Evolutionary conservation across 208 protist species (phyloP).

Genomic region (Leishmania lainsoni): DNA sequence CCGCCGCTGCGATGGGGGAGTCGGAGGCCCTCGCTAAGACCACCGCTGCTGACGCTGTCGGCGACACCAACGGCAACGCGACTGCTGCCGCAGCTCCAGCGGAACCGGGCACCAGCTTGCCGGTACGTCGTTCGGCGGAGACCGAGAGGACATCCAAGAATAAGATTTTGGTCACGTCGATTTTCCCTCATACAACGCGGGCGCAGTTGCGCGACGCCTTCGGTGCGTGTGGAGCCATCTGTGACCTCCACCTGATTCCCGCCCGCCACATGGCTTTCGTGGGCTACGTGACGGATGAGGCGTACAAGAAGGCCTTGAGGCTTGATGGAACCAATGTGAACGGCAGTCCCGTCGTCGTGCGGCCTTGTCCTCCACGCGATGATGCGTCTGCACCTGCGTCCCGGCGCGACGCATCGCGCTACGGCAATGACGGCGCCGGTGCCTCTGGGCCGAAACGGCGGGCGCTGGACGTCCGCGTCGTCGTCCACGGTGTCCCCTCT

Average conservation of each 20-base stretch:
- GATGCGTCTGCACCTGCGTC: conserved; percentile 15
- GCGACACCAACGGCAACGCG: background rate
- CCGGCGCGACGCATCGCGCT: background rate
- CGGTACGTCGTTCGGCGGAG: conserved; percentile 6
- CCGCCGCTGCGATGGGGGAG: background rate
- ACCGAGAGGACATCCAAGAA: conserved; percentile 4
- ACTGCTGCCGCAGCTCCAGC: background rate
- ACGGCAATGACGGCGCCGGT: conserved; percentile 2
- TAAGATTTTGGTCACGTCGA: conserved; percentile 49
- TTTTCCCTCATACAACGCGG: conserved; percentile 37
- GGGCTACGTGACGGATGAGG: conserved; percentile 44
- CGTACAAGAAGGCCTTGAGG: conserved; percentile 53
- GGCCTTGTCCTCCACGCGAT: conserved; percentile 35
- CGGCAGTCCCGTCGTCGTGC: conserved; percentile 45
- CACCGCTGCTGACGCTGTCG: background rate
- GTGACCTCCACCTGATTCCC: conserved; percentile 49
- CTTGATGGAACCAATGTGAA: conserved; percentile 47
- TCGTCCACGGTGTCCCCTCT: conserved; percentile 50
- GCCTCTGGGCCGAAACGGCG: background rate
- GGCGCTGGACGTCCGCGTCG: conserved; percentile 38
- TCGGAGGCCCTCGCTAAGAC: conserved; percentile 14
- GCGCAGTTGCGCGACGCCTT: conserved; percentile 54
- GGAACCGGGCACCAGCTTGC: background rate
- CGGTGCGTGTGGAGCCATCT: conserved; percentile 40
- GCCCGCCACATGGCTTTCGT: conserved; percentile 52